Evolutionary conservation across 2,329 filamentous ascomycete genomes (phyloP).

Genomic region (Malbranchea zuffiana): DNA sequence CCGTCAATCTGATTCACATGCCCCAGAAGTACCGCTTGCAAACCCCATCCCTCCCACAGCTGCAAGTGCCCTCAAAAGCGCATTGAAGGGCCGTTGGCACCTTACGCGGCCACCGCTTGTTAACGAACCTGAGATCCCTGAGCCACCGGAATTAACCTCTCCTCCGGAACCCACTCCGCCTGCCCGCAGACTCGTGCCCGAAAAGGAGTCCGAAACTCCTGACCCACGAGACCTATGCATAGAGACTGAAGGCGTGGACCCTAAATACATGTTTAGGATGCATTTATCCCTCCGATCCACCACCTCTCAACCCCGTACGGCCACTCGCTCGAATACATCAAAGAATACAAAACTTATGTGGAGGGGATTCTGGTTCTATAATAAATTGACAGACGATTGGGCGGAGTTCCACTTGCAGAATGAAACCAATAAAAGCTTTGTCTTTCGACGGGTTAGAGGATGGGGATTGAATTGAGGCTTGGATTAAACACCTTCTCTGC

Average conservation of each 20-base stretch:
- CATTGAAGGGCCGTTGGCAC: slow-evolving; percentile 55
- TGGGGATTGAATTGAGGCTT: slow-evolving; percentile 37
- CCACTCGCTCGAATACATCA: slow-evolving; percentile 32
- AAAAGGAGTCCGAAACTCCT: slow-evolving; percentile 6
- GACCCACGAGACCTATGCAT: slow-evolving; percentile 55
- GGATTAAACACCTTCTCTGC: neutral
- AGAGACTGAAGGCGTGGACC: slow-evolving; percentile 71
- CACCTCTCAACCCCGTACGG: slow-evolving; percentile 39
- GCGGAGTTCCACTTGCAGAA: slow-evolving; percentile 62
- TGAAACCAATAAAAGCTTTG: slow-evolving; percentile 49
- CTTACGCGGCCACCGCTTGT: slow-evolving; percentile 37
- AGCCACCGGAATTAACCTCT: slow-evolving; percentile 19
- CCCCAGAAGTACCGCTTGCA: slow-evolving; percentile 15
- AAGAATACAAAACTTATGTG: slow-evolving; percentile 81
- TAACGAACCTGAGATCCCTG: slow-evolving; percentile 2
- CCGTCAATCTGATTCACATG: slow-evolving; percentile 34
- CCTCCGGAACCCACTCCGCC: slow-evolving; percentile 19
- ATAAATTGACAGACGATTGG: slow-evolving; percentile 82
- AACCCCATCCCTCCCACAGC: slow-evolving; percentile 29
- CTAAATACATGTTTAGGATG: slow-evolving; percentile 77
- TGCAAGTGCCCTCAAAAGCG: slow-evolving; percentile 55
- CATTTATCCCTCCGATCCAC: slow-evolving; percentile 55
- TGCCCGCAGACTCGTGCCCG: slow-evolving; percentile 12
- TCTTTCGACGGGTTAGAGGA: slow-evolving; percentile 52
- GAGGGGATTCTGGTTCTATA: slow-evolving; percentile 87